These are phyloP conservation scores for Xylaria curta DNA, from an alignment of 495 filamentous ascomycete species.

Conservation along the genomic window DNA sequence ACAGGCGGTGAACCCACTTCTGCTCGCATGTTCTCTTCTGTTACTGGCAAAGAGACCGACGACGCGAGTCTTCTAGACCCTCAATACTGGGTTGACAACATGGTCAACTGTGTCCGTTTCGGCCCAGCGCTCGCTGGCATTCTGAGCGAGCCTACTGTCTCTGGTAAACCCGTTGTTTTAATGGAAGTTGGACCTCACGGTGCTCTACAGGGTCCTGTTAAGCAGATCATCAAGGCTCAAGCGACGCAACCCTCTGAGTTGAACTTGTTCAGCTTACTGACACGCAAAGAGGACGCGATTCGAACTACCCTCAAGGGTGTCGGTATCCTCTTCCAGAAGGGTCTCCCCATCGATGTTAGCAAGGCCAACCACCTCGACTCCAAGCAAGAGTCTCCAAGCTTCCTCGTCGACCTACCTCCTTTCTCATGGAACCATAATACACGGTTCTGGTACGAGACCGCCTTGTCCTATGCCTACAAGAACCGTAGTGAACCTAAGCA, in stretches of 20 bases:
- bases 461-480: constrained; percentile 50
- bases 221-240: constrained; percentile 48
- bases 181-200: constrained; percentile 65
- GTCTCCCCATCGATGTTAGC: constrained; percentile 49
- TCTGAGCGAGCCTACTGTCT: constrained; percentile 25
- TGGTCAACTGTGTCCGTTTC: constrained; percentile 51
- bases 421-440: constrained; percentile 49
- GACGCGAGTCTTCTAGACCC: constrained; percentile 36
- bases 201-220: constrained; percentile 58
- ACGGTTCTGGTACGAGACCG: constrained; percentile 48
- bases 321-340: constrained; percentile 44
- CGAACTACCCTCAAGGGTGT: constrained; percentile 38
- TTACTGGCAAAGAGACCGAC: constrained; percentile 43
- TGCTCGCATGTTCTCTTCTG: constrained; percentile 49
- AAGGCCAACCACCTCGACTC: constrained; percentile 38
- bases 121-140: constrained; percentile 40
- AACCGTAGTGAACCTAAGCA: constrained; percentile 46
- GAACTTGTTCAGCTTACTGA: constrained; percentile 33
- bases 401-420: constrained; percentile 43
- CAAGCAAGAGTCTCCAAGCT: constrained; percentile 28
- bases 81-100: constrained; percentile 52
- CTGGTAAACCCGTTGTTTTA: constrained; percentile 35
- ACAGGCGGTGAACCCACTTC: constrained; percentile 20
- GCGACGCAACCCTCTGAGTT: constrained; percentile 24
- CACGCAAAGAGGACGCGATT: constrained; percentile 41